A percentile compares a stretch with the other conserved stretches of the same genome.
phyloP scores from a whole-genome alignment of 495 filamentous ascomycete species.

The Achaetomiella virescens region DNA sequence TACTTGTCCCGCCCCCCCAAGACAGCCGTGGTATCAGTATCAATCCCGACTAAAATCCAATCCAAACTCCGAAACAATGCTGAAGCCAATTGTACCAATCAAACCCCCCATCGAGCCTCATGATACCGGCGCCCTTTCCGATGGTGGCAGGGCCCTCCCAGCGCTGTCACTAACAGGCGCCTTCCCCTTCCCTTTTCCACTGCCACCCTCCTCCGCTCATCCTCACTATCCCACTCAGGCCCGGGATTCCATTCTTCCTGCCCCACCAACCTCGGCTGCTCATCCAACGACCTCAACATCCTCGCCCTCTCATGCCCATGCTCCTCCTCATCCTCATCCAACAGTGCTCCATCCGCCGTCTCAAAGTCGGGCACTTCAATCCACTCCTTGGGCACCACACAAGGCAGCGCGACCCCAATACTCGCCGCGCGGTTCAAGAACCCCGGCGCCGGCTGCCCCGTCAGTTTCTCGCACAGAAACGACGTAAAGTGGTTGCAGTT shows the following conservation, averaged over 20 bases:
- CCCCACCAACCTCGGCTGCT: conserved; percentile 26
- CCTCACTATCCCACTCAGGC: conserved; percentile 26
- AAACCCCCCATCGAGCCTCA: neutral
- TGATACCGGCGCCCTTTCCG: conserved; percentile 33
- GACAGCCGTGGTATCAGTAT: conserved; percentile 23
- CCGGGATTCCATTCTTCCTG: conserved; percentile 1
- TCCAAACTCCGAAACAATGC: conserved; percentile 16
- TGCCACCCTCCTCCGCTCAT: conserved; percentile 23
- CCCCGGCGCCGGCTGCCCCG: conserved; percentile 53
- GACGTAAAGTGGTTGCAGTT: conserved; percentile 84
- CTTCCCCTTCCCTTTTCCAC: conserved; percentile 38
- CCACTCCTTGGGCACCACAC: conserved; percentile 75
- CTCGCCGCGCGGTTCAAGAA: conserved; percentile 77
- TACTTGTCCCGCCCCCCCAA: conserved; percentile 2
- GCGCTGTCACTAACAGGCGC: conserved; percentile 32
- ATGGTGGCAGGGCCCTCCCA: conserved; percentile 34
- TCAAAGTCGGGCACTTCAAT: conserved; percentile 68
- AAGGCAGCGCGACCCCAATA: conserved; percentile 69
- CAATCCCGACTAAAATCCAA: neutral
- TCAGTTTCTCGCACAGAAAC: conserved; percentile 60
- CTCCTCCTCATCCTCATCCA: conserved; percentile 49
- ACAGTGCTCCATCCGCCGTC: conserved; percentile 59
- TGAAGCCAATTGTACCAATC: conserved; percentile 1
- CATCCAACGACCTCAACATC: conserved; percentile 26
- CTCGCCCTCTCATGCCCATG: conserved; percentile 20